Evolutionary conservation across 1,139 yeast species (phyloP).

Genomic region (Diutina rugosa): DNA sequence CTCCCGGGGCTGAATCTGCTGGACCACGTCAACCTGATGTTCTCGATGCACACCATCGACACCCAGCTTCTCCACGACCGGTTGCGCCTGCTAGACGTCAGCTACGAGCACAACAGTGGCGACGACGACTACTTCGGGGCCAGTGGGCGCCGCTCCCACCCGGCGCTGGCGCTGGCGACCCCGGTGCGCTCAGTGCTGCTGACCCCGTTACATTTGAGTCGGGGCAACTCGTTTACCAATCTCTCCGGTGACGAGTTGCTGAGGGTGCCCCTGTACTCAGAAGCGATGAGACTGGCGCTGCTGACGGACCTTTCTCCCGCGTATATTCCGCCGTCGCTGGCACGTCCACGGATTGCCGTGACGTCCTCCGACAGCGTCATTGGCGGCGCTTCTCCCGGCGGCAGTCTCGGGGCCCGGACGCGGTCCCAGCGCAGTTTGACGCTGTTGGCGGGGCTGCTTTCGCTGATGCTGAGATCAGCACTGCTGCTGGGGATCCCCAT

Average conservation of each 20-base stretch:
- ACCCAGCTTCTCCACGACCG: slow-evolving; percentile 9
- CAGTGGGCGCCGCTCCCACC: not conserved
- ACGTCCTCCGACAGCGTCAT: not conserved
- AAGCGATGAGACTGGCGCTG: slow-evolving; percentile 45
- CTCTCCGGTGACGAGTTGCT: slow-evolving; percentile 21
- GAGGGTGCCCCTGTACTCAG: slow-evolving; percentile 71
- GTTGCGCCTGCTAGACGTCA: not conserved
- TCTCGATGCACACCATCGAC: slow-evolving; percentile 22
- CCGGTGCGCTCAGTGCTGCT: not conserved
- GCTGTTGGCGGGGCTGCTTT: not conserved
- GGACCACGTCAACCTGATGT: slow-evolving; percentile 17
- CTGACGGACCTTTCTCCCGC: slow-evolving; percentile 46
- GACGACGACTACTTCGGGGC: slow-evolving; percentile 12
- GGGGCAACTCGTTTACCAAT: not conserved
- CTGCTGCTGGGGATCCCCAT: not conserved
- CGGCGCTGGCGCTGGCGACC: not conserved
- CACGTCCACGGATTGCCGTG: not conserved
- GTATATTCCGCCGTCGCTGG: slow-evolving; percentile 34
- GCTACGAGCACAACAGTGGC: not conserved
- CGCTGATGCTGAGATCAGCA: not conserved
- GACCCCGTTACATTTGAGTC: not conserved
- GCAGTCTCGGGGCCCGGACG: not conserved
- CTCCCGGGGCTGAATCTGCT: not conserved
- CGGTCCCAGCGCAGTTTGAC: not conserved
- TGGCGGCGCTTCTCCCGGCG: not conserved